A percentile compares a stretch with the other conserved stretches of the same genome.
phyloP scores from a whole-genome alignment of 257 asterid species.

The Przewalskia tangutica region DNA sequence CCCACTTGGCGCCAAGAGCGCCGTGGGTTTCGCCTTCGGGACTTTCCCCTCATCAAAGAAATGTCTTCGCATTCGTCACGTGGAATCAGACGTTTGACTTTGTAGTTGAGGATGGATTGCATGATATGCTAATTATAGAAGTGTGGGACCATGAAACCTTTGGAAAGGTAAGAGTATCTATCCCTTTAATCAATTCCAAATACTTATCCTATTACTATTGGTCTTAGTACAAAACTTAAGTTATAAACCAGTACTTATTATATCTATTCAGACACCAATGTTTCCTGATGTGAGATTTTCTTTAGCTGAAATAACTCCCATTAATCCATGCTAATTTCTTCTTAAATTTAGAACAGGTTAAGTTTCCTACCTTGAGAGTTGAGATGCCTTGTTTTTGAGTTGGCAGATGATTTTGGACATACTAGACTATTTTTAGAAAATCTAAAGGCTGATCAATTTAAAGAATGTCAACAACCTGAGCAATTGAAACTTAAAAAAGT shows the following conservation, averaged over 20 bases:
- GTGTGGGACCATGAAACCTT: constrained; percentile 92
- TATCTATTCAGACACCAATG: background rate
- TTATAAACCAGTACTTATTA: background rate
- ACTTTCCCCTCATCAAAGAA: too few relatives aligned
- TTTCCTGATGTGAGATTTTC: background rate
- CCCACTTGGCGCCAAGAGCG: too few relatives aligned
- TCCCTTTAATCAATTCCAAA: background rate
- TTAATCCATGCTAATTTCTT: background rate
- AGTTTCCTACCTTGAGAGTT: background rate
- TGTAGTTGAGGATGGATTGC: constrained; percentile 94
- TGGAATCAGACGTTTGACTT: constrained; percentile 99
- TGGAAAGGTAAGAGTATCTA: constrained; percentile 55
- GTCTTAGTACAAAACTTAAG: background rate
- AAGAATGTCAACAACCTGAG: background rate
- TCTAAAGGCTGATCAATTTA: background rate
- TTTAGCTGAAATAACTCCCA: background rate
- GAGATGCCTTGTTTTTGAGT: background rate
- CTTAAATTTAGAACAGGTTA: background rate
- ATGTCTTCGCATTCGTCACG: too few relatives aligned
- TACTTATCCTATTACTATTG: background rate
- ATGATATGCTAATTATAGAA: constrained; percentile 81
- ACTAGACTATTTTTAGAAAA: background rate
- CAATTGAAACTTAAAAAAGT: background rate
- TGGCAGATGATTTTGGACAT: background rate
- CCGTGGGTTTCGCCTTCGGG: too few relatives aligned